These are phyloP conservation scores for Blastobotrys capitulatus DNA, from an alignment of 1,139 yeast genomes.

Conservation along the genomic window DNA sequence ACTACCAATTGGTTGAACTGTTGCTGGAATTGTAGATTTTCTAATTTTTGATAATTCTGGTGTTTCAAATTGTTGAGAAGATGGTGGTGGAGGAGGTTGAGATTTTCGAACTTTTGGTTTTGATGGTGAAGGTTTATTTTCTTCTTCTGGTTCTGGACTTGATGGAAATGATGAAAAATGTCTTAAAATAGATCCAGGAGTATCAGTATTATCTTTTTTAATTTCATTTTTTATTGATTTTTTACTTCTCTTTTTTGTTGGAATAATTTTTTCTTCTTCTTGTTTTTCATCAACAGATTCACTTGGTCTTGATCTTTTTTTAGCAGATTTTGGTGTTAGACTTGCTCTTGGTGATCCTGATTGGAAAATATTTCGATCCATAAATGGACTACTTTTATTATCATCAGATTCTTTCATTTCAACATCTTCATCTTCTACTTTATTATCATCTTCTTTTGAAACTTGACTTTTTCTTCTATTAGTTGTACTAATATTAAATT, in stretches of 20 bases:
- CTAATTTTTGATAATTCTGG: conserved; percentile 6
- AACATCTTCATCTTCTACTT: background rate
- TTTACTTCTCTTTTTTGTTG: conserved; percentile 15
- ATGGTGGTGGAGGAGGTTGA: background rate
- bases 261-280: conserved; percentile 8
- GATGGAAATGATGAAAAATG: conserved; percentile 21
- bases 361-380: conserved; percentile 42
- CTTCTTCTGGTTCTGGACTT: conserved; percentile 18
- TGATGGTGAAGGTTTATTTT: conserved; percentile 16
- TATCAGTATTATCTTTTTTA: conserved; percentile 4
- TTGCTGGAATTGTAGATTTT: conserved; percentile 9
- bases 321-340: conserved; percentile 13
- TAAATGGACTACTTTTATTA: conserved; percentile 31
- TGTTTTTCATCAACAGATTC: conserved; percentile 4
- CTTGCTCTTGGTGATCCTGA: conserved; percentile 24
- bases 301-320: conserved; percentile 15
- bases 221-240: conserved; percentile 5
- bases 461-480: background rate
- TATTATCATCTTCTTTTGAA: background rate
- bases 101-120: conserved; percentile 17
- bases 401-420: background rate
- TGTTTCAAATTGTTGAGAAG: background rate
- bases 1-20: conserved; percentile 4
- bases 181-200: conserved; percentile 17
- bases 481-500: background rate